These are phyloP conservation scores for Puccinia triticina DNA, from an alignment of 1,284 basidiomycete species.

Conservation along the genomic window DNA sequence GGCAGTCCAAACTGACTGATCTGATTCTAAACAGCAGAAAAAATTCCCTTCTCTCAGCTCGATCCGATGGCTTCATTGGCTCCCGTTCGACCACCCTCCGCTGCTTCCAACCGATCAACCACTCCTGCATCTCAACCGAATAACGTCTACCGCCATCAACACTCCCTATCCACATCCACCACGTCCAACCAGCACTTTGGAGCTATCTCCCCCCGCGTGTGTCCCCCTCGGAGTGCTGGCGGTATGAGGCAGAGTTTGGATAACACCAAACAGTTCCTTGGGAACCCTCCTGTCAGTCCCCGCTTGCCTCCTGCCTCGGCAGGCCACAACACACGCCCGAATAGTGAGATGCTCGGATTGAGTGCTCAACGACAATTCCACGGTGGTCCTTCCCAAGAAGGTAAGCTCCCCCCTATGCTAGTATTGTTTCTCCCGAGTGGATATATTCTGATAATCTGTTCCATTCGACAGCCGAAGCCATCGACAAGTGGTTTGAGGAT, in stretches of 20 bases:
- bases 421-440: too few relatives aligned
- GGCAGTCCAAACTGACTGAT: too few relatives aligned
- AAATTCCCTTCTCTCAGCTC: not conserved
- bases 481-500: conserved; percentile 99
- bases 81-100: conserved; percentile 40
- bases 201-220: conserved; percentile 38
- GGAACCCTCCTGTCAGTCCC: conserved; percentile 34
- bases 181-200: conserved; percentile 45
- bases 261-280: conserved; percentile 21
- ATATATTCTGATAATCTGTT: not conserved
- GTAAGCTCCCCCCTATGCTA: not conserved
- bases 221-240: conserved; percentile 34
- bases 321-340: conserved; percentile 24
- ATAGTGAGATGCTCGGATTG: conserved; percentile 44
- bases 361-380: conserved; percentile 19
- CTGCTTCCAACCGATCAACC: conserved; percentile 40
- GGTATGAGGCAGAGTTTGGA: conserved; percentile 48
- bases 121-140: conserved; percentile 35
- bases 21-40: too few relatives aligned
- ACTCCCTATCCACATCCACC: conserved; percentile 47
- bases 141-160: conserved; percentile 39
- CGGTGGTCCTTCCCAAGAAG: conserved; percentile 39
- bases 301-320: conserved; percentile 18
- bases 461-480: conserved; percentile 75
- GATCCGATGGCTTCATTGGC: conserved; percentile 36